Conservation (phyloP, 306 rosid genomes). For the Rosa lucieae region DNA sequence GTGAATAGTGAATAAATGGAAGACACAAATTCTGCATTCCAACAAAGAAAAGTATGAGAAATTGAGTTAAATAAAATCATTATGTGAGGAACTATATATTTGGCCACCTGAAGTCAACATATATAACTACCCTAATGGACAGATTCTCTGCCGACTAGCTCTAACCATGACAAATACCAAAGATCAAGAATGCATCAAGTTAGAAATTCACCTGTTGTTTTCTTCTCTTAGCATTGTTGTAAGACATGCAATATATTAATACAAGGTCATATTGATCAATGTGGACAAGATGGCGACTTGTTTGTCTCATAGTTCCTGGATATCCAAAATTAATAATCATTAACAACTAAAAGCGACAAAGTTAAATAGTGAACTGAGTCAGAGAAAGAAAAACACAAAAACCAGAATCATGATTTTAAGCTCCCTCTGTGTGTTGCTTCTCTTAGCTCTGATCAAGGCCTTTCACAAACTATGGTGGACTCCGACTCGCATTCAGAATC, state of each 20-base stretch:
- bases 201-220: neutral
- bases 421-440: conserved; percentile 3
- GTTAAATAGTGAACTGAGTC: neutral
- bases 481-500: too few relatives aligned
- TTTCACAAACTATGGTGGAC: neutral
- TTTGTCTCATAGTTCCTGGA: neutral
- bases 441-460: conserved; percentile 11
- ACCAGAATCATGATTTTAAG: neutral
- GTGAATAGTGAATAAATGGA: neutral
- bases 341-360: neutral
- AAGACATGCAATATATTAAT: neutral
- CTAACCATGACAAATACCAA: neutral
- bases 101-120: too few relatives aligned
- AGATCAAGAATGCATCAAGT: neutral
- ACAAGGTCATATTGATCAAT: neutral
- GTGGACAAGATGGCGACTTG: neutral
- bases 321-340: neutral
- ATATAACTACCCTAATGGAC: too few relatives aligned
- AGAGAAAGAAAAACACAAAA: neutral
- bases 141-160: too few relatives aligned
- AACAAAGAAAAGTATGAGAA: too few relatives aligned
- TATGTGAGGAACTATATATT: too few relatives aligned
- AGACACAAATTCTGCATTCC: too few relatives aligned
- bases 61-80: too few relatives aligned
- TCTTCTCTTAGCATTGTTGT: neutral